Conservation (phyloP, 1,139 yeast genomes). For the Taphrina confusa region DNA sequence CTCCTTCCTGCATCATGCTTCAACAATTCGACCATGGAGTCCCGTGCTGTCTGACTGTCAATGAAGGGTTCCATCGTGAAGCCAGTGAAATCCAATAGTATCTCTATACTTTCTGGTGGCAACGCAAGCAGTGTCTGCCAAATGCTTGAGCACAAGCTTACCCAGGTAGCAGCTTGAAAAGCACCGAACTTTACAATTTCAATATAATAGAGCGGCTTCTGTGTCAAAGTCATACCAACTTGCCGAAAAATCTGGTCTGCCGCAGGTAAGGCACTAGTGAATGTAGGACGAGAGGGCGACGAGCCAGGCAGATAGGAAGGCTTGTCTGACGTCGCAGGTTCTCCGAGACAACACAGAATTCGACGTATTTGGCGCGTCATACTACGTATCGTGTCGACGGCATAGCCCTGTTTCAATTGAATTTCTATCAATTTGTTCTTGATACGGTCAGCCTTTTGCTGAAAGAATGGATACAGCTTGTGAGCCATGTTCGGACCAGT, state of each 20-base stretch:
- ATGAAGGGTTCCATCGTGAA: neutral
- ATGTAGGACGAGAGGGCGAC: neutral
- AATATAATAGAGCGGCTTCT: neutral
- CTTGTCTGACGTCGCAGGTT: neutral
- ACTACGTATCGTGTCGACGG: neutral
- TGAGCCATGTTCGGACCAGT: neutral
- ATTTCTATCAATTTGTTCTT: constrained; percentile 10
- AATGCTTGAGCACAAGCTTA: constrained; percentile 2
- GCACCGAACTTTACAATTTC: neutral
- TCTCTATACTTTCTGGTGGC: neutral
- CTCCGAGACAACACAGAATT: constrained; percentile 5
- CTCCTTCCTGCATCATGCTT: neutral
- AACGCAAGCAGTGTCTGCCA: neutral
- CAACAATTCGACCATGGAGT: neutral
- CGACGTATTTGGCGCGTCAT: neutral
- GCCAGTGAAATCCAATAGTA: constrained; percentile 5
- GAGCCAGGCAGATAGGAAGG: neutral
- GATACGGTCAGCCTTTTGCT: constrained; percentile 1
- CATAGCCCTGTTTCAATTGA: neutral
- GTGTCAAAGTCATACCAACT: constrained; percentile 3
- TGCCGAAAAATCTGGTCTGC: neutral
- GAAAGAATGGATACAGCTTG: neutral
- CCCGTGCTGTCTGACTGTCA: neutral
- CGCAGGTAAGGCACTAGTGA: neutral
- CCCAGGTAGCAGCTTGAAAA: constrained; percentile 6